phyloP scores from a whole-genome alignment of 495 filamentous ascomycete species.

The Polyplosphaeria fusca region DNA sequence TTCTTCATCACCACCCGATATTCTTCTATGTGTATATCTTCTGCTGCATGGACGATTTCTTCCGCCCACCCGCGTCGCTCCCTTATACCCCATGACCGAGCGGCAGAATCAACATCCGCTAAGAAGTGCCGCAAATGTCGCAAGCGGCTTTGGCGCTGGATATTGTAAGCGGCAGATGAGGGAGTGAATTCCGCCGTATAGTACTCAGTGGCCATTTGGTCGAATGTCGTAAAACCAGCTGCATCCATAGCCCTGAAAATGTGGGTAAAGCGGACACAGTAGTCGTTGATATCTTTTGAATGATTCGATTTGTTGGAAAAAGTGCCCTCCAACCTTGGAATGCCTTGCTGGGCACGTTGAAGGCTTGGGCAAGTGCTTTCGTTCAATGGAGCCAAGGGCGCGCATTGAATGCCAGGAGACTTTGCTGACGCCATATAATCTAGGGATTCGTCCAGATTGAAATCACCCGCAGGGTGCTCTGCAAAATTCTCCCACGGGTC shows the following conservation, averaged over 20 bases:
- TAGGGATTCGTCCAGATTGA: neutral
- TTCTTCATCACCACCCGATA: neutral
- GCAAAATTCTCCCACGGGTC: neutral
- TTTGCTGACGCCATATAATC: neutral
- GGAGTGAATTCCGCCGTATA: neutral
- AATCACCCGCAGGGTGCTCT: neutral
- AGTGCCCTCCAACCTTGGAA: neutral
- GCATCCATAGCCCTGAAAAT: constrained; percentile 1
- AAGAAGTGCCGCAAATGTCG: neutral
- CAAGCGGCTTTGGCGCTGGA: neutral
- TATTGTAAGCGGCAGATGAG: neutral
- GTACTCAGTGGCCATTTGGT: neutral
- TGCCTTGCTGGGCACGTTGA: neutral
- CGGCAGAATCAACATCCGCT: neutral
- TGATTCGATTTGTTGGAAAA: neutral
- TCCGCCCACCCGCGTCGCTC: neutral
- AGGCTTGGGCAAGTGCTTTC: neutral
- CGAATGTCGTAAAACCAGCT: neutral
- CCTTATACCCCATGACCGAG: neutral
- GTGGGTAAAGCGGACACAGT: neutral
- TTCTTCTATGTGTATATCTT: neutral
- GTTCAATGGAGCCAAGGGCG: neutral
- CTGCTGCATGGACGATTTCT: neutral
- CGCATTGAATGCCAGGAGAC: neutral
- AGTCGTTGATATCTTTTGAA: neutral